Base-by-base conservation (phyloP, 2,329 filamentous ascomycete genomes). In the Teratosphaeriaceae sp. region DNA sequence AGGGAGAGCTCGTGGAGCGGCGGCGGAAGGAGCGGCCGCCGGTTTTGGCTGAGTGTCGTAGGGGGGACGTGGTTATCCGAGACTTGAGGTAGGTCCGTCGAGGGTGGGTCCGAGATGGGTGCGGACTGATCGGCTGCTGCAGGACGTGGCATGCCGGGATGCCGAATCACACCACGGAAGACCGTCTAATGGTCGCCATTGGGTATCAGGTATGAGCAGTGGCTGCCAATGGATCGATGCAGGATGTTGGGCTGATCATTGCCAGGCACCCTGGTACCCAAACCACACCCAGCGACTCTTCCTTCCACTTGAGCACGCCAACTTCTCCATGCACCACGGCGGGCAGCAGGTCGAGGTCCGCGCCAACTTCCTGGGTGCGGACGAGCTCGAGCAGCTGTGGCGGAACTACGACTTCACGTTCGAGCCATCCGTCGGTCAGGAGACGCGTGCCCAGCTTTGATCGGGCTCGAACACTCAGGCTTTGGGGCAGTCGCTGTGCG, bases 101-200 rank as follows among this genome's bases (percentile, higher is more conserved):
- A n/a, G n/a, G n/a, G n/a, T n/a, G n/a, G n/a, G n/a, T n/a, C n/a
- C n/a, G n/a, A n/a, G n/a, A n/a, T n/a, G n/a, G n/a, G n/a, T n/a
- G n/a, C n/a, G n/a, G n/a, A n/a, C n/a, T n/a, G n/a, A n/a, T n/a
- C n/a, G n/a, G n/a, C n/a, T n/a, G n/a, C n/a, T n/a, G n/a, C n/a
- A 64, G 78, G 24, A 68, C 79, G 4, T 82, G 78, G 78, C 78
- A 82, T 55, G 76, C 75, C 0, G 78, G 78, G 0, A 79, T 79
- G 72, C 76, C 76, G 2, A 81, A 82, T 50, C 53, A 59, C 27
- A 72, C 70, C 1, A 58, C 67, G 4, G 59, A 49, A 5, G 45
- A 49, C 15, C 39, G 54, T 23, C 43, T 56, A 20, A 56, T 57
- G 54, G 42, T 56, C 3, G 51, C 50, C 5, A 46, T 55, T 18